These are phyloP conservation scores for Flaveria linearis DNA, from an alignment of 129 eudicot genomes.

Conservation along the genomic window DNA sequence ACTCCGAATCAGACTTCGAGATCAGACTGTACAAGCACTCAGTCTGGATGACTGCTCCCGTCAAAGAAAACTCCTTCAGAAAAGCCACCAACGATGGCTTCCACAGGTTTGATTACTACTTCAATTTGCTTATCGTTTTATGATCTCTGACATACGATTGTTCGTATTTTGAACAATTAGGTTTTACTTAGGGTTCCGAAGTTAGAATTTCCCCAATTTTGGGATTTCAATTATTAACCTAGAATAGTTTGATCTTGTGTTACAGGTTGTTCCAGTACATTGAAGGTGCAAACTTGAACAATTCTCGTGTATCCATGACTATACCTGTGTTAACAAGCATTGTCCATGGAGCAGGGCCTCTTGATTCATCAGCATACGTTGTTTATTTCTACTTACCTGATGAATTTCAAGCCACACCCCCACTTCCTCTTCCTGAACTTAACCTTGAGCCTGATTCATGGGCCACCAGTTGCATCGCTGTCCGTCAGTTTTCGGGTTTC, in stretches of 20 bases:
- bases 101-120: constrained; percentile 44
- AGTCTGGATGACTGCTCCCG: constrained; percentile 73
- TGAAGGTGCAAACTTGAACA: constrained; percentile 90
- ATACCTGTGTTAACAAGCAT: constrained; percentile 77
- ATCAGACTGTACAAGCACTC: constrained; percentile 60
- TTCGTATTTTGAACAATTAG: not conserved
- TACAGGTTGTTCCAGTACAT: constrained; percentile 77
- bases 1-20: constrained; percentile 74
- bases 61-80: constrained; percentile 50
- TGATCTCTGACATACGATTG: not conserved
- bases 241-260: not conserved
- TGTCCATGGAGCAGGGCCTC: constrained; percentile 73
- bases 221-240: too few species aligned
- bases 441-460: constrained; percentile 61
- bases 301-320: constrained; percentile 67
- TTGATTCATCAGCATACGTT: constrained; percentile 66
- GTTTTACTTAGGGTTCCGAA: not conserved
- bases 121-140: not conserved
- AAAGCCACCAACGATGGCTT: constrained; percentile 75
- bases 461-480: constrained; percentile 69
- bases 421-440: constrained; percentile 84
- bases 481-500: constrained; percentile 81
- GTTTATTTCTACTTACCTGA: constrained; percentile 67
- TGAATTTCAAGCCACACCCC: constrained; percentile 75
- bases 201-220: not conserved